Base-by-base conservation (phyloP, 140 eudicot species). In the Artemisia princeps region DNA sequence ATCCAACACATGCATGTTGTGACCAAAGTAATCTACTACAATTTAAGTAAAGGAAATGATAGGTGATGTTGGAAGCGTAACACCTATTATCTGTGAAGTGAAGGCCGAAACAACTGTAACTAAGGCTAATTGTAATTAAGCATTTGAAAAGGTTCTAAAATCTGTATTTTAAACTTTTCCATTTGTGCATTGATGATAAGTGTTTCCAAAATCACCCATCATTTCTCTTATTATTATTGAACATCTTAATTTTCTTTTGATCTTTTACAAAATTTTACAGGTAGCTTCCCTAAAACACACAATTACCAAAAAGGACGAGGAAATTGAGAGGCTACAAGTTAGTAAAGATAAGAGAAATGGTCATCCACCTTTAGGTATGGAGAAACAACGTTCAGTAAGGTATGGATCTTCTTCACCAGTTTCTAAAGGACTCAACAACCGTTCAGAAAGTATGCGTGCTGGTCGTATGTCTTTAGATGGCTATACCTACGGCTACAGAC, bases 241-340 rank as follows among this genome's bases (percentile, higher is more conserved):
- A 37, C 8, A 37, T 37, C 44, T 37, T 37, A 19, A 33, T 49
- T 60, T 33, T 15, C 9, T 11, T 6, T 6, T 66, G 66, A 20
- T 68, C 3, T 28, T 3, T 20, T 6, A 37, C 44, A 37, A 37
- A 46, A 60, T 64, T 60, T 81, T 14, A 65, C 71, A 92, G 98
- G 98, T 92, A 65, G 79, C 86, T 62, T 78, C 96, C 14, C 86
- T 88, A 0, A 92, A 82, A 80, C 79, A 68, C 74, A 69, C 78
- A n/a, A 70, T 92, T 33, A 77, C 95, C 13, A 92, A 80, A 75
- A 92, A 84, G 68, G 98, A 92, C 9, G 96, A 84, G 74, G 95
- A 88, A 81, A 88, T 92, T 55, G 98, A 86, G 71, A 60, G 76
- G 40, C 65, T 86, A 70, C 95, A 87, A 71, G 55, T 65, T 16